These are phyloP conservation scores for Phytopythium mirpurense DNA, from an alignment of 352 stramenopile species.

Conservation along the genomic window DNA sequence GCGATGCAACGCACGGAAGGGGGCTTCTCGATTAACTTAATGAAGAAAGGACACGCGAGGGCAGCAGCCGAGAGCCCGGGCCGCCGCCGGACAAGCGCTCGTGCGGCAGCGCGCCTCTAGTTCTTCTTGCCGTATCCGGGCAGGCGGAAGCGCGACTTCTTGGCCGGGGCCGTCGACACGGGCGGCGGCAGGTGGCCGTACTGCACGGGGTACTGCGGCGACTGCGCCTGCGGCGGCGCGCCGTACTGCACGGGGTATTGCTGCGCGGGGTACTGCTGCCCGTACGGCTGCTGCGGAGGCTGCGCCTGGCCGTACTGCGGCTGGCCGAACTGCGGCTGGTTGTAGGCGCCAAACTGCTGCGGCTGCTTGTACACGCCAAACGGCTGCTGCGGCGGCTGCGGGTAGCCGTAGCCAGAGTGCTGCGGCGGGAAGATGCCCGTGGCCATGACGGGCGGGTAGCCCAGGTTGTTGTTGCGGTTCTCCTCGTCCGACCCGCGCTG, in stretches of 20 bases:
- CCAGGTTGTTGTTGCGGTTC: constrained; percentile 25
- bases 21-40: no score
- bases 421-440: constrained; percentile 47
- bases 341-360: constrained; percentile 3
- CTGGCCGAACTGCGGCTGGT: constrained; percentile 7
- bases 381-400: constrained; percentile 9
- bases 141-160: constrained; percentile 69
- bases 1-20: no score
- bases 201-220: constrained; percentile 54
- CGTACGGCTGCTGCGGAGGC: constrained; percentile 24
- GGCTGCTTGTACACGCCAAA: constrained; percentile 8
- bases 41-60: no score
- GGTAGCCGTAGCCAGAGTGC: constrained; percentile 37
- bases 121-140: constrained; percentile 73
- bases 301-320: constrained; percentile 18
- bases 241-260: constrained; percentile 13
- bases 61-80: no score
- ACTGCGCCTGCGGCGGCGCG: constrained; percentile 21
- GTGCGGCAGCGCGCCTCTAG: constrained; percentile 19
- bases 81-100: no score
- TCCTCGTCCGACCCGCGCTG: constrained; percentile 65
- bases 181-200: constrained; percentile 54
- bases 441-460: constrained; percentile 41
- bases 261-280: constrained; percentile 19
- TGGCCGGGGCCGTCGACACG: constrained; percentile 32